These are phyloP conservation scores for Euphorbia schlechtendalii DNA, from an alignment of 441 rosid species.

Conservation along the genomic window DNA sequence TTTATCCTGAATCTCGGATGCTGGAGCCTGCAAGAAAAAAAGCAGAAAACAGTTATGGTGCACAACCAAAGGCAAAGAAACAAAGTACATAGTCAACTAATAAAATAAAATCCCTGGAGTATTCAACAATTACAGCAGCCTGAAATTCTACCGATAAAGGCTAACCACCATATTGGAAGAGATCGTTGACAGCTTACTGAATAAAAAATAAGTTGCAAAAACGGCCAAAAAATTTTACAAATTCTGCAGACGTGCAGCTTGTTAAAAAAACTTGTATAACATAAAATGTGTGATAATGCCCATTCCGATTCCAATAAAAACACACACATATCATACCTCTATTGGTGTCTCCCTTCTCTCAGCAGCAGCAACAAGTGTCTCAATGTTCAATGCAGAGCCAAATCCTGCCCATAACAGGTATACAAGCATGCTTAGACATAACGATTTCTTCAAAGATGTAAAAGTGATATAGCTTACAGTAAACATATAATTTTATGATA, in stretches of 20 bases:
- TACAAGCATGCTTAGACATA: not conserved
- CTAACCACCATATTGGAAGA: too few species aligned
- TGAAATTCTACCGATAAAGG: not conserved
- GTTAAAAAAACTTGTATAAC: not conserved
- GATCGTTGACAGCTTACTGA: not conserved
- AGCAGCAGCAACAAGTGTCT: constrained; percentile 97
- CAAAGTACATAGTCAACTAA: not conserved
- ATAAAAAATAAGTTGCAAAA: too few species aligned
- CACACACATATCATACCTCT: constrained; percentile 44
- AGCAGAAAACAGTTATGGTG: not conserved
- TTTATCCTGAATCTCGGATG: constrained; percentile 83
- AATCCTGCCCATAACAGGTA: constrained; percentile 46
- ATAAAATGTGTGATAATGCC: too few species aligned
- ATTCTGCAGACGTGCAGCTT: not conserved
- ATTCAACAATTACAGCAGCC: not conserved
- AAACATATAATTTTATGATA: not conserved
- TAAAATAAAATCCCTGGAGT: too few species aligned
- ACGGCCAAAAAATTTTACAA: not conserved
- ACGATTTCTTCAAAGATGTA: not conserved
- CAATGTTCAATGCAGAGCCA: constrained; percentile 98
- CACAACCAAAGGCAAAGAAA: not conserved
- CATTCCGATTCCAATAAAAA: not conserved
- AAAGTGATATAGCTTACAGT: not conserved
- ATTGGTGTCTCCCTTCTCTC: constrained; percentile 89
- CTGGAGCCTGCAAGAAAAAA: constrained; percentile 65